Base-by-base conservation (phyloP, 2,329 filamentous ascomycete genomes). In the Exutisphaerella laricina region DNA sequence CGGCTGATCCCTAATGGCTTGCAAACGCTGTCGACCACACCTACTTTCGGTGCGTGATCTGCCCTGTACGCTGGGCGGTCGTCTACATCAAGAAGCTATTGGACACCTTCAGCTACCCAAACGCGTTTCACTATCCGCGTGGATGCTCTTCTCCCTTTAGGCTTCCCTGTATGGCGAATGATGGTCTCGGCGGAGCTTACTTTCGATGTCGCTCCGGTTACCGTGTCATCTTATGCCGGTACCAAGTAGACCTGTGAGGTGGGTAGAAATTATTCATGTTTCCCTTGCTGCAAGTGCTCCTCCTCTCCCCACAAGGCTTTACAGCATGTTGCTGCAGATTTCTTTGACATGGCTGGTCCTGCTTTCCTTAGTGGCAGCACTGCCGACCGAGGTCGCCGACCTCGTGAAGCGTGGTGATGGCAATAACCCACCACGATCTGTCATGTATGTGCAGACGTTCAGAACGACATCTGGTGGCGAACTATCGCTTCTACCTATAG, bases 391-490 rank as follows among this genome's bases (percentile, higher is more conserved):
- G 21, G 16, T 31, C 9, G 17, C 22, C 31, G 18, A 33, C 30
- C 14, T 46, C 18, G 34, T 45, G 3, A 47, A 42, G 25, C 40
- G 48, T 37, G 36, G 39, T 21, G 48, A 51, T 45, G 45, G 45
- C 30, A 48, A 46, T 37, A 43, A 36, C 16, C 40, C 48, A 17
- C 50, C 50, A 16, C 40, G 45, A 14, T 48, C 44, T 14, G 52
- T 57, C 26, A 49, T 52, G 9, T 61, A 61, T 34, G 48, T 60
- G 4, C 58, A 61, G 43, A 59, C 55, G 1, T 59, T 57, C 37
- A 49, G 48, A 22, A 48, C 51, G 6, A 46, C 45, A 6, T 48
- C 53, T 20, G 50, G 51, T 23, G 49, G 50, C 7, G 47, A 52
- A 13, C 45, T 59, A 10, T 59, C 58, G 3, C 38, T 61, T 0